Percentiles rank a stretch among this genome's conserved stretches.
Conservation (phyloP, 768 basidiomycete species). For the Auricularia auricula-judae region DNA sequence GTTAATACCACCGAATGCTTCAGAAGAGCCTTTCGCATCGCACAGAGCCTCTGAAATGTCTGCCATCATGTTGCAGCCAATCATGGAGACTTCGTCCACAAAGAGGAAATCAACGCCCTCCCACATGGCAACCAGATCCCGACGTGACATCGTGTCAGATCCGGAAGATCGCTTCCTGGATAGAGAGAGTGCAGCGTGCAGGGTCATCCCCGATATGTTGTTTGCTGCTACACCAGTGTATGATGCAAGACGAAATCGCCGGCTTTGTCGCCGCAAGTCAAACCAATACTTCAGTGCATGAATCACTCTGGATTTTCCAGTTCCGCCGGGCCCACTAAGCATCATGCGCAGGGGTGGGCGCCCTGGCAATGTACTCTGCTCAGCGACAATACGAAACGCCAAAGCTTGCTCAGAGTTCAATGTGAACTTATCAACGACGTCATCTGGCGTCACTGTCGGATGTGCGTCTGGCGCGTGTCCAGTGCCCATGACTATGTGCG, state of each 20-base stretch:
- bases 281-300: neutral
- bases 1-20: conserved; percentile 6
- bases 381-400: conserved; percentile 22
- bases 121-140: neutral
- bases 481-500: conserved; percentile 1
- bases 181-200: neutral
- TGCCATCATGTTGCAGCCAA: conserved; percentile 1
- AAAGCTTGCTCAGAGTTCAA: conserved; percentile 24
- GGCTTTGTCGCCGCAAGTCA: neutral
- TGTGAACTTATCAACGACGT: conserved; percentile 15
- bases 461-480: neutral
- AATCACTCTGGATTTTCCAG: neutral
- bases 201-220: neutral
- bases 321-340: neutral
- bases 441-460: conserved; percentile 9
- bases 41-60: conserved; percentile 2
- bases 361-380: conserved; percentile 13
- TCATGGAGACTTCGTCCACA: conserved; percentile 10
- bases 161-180: neutral
- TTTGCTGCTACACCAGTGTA: neutral
- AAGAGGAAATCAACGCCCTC: conserved; percentile 5
- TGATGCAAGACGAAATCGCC: neutral
- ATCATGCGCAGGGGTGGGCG: conserved; percentile 11
- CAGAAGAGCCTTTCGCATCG: neutral
- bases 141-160: neutral